Evolutionary conservation across 257 asterid species (phyloP), one percentile per base, ranked within the genome.

Genomic region (Scutellaria barbata): DNA sequence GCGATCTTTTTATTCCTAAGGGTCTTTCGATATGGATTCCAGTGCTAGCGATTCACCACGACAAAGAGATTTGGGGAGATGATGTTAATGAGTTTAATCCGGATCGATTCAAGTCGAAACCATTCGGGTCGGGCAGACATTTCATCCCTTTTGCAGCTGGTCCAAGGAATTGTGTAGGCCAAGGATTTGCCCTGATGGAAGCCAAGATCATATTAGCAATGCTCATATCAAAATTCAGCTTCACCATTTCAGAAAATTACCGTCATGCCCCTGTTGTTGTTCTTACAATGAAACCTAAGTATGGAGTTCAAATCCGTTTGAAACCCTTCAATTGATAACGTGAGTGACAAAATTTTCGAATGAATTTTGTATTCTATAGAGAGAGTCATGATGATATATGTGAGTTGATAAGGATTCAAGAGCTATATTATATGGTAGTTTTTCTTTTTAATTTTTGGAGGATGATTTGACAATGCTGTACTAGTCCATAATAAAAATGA

Each of bases 21-120:
- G 99, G 99, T 0, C 77, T 95, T 4, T 90, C 97, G 1, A 85
- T 93, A 61, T 93, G 98, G 98, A 90, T 93, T 0, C 98, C 98
- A 0, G 92, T 89, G 11, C 81, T 95, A 0, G 99, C 97, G 1
- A 89, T 94, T 45, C 98, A 94, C 75, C 99, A 94, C 45, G 82
- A 80, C 22, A 78, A 88, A 74, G 86, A 87, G 12, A 76, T 94
- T 37, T 94, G 99, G 99, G 99, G 99, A 10, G 77, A 87, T 40
- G 99, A 94, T 61, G 98, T 71, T 1, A 82, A 94, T 39, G 92
- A 91, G 74, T 94, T 94, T 82, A 85, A 83, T 33, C 99, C 99
- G 0, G 81, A 80, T 0, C 85, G 99, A 12, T 91, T 94, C 37
- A 84, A 80, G 1, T 14, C 90, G 0, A 84, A 76, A 45, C 48